Evolutionary conservation across 176 grass and related monocot species (phyloP).

Genomic region (Themeda triandra): DNA sequence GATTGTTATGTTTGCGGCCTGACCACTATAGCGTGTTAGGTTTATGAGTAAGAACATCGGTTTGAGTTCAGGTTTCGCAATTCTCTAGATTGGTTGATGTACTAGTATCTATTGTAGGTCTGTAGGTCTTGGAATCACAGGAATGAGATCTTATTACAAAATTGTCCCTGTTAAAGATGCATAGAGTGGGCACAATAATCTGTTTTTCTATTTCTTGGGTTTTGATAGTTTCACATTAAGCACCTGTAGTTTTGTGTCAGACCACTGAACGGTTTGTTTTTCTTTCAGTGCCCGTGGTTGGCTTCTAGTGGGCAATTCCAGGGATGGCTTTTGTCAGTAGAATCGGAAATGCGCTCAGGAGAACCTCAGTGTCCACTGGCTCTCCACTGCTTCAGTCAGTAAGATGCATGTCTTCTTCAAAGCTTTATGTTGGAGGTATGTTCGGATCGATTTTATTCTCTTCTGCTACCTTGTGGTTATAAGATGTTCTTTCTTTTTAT

Average conservation of each 20-base stretch:
- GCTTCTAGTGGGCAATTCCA: background rate
- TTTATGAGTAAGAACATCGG: background rate
- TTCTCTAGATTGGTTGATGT: background rate
- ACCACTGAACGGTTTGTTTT: background rate
- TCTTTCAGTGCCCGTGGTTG: background rate
- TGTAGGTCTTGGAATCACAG: background rate
- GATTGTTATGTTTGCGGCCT: background rate
- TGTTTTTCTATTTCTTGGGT: background rate
- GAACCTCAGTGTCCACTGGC: constrained; percentile 34
- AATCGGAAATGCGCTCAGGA: constrained; percentile 54
- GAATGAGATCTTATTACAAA: background rate
- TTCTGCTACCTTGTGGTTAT: background rate
- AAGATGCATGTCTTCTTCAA: constrained; percentile 94
- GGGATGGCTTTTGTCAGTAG: constrained; percentile 74
- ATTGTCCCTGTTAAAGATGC: too few relatives aligned
- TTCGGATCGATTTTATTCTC: background rate
- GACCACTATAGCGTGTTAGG: too few relatives aligned
- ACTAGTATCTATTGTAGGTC: background rate
- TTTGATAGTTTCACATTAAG: background rate
- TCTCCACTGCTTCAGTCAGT: constrained; percentile 61
- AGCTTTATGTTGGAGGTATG: constrained; percentile 84
- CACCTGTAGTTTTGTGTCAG: background rate
- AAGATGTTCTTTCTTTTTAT: background rate
- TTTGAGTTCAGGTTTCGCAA: background rate
- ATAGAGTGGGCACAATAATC: background rate